Base-by-base conservation (phyloP, 148 eudicot genomes). In the Vaccinium macrocarpon region DNA sequence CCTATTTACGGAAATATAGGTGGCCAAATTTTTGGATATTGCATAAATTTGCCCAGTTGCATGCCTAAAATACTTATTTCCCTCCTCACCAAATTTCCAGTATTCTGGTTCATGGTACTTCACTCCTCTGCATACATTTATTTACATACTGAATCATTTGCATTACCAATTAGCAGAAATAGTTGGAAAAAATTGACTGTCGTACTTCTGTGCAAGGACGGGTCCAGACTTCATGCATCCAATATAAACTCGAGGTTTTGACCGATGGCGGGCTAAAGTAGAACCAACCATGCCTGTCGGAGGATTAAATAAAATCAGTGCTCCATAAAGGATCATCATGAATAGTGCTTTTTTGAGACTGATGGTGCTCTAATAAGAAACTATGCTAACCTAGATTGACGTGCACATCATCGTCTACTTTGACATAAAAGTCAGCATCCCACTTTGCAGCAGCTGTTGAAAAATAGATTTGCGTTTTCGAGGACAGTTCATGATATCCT, bases 161-260 rank as follows among this genome's bases (percentile, higher is more conserved):
- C 56, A 32, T 80, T 15, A n/a, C 78, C 49, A 79, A 79, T 70
- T 21, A 49, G 57, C 21, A 48, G 16, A 53, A 53, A 25, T 61
- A 79, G 23, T 38, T 46, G 2, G 18, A 27, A 81, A 35, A 19
- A 38, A 48, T 62, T 70, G 1, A 75, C 14, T 70, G 14, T 35
- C 93, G 81, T 85, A 94, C 97, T 92, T 92, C 80, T 92, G 91
- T 50, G 95, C 88, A 11, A 92, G 89, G 84, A 92, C 95, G 12
- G 91, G 93, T 80, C 95, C 95, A 55, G 95, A 94, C 83, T 94
- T 94, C 97, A 94, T 94, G 88, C 97, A 94, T 35, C 97, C 97
- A 62, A 92, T 87, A 89, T 94, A 94, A 16, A 91, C 90, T 85
- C 90, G 94, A 48, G 94, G 90, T 86, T 94, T 94, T 71, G 94